Evolutionary conservation across 345 rosid genomes (phyloP).

Genomic region (Noccaea caerulescens): DNA sequence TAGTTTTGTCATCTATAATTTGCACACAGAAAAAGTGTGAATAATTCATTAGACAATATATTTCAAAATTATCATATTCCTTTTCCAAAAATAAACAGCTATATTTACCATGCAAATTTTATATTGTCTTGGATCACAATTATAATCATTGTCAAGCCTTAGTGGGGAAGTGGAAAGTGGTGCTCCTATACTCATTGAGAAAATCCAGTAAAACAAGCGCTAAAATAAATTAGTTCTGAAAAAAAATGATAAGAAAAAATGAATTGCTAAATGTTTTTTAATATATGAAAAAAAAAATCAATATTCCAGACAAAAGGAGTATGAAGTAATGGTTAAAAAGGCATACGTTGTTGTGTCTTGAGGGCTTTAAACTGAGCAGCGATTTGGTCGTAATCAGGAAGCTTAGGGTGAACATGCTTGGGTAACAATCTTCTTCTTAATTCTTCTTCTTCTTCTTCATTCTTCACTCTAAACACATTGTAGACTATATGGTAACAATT

Average conservation of each 20-base stretch:
- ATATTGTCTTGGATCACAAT: not conserved
- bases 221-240: no score
- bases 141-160: not conserved
- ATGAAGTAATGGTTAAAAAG: constrained; percentile 17
- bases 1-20: no score
- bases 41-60: no score
- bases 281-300: constrained; percentile 1
- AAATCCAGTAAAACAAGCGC: not conserved
- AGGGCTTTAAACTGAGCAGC: constrained; percentile 57
- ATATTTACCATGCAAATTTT: not conserved
- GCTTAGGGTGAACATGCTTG: constrained; percentile 81
- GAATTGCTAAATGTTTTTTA: not conserved
- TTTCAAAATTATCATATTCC: no score
- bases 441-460: constrained; percentile 33
- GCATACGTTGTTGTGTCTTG: constrained; percentile 27
- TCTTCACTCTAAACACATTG: constrained; percentile 41
- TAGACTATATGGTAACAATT: constrained; percentile 39
- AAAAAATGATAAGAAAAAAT: not conserved
- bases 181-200: constrained; percentile 12
- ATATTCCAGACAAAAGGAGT: not conserved
- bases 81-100: no score
- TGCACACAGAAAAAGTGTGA: no score
- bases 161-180: constrained; percentile 13
- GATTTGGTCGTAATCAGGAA: constrained; percentile 86
- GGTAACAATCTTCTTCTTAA: constrained; percentile 31